Percentiles rank a stretch among this genome's conserved stretches.
Evolutionary conservation across 352 stramenopile species (phyloP).

Genomic region (Globisporangium paroecandrum): DNA sequence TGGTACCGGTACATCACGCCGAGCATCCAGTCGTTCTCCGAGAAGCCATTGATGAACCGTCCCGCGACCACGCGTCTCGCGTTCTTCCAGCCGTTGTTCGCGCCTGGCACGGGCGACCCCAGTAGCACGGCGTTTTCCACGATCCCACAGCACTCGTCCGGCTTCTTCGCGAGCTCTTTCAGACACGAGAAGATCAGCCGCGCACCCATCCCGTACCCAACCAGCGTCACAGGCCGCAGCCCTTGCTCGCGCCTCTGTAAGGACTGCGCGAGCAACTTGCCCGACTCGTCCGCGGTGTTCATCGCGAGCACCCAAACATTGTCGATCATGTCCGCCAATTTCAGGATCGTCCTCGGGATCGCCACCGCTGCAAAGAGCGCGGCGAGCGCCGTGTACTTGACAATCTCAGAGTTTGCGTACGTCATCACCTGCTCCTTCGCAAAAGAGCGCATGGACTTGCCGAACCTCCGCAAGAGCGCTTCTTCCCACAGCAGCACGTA

Average conservation of each 20-base stretch:
- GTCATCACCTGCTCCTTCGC: constrained; percentile 58
- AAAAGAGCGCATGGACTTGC: constrained; percentile 80
- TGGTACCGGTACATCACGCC: constrained; percentile 89
- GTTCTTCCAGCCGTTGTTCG: constrained; percentile 60
- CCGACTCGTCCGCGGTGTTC: constrained; percentile 66
- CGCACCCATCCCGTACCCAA: constrained; percentile 89
- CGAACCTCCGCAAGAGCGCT: constrained; percentile 62
- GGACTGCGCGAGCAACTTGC: constrained; percentile 71
- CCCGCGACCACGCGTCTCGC: constrained; percentile 74
- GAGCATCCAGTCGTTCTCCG: constrained; percentile 89
- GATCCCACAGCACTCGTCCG: constrained; percentile 63
- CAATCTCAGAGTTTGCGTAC: constrained; percentile 69
- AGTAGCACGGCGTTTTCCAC: constrained; percentile 89
- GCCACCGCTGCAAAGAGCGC: constrained; percentile 71
- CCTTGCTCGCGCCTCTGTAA: constrained; percentile 65
- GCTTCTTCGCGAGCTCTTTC: constrained; percentile 73
- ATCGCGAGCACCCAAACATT: constrained; percentile 84
- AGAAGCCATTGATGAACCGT: constrained; percentile 90
- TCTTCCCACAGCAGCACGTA: constrained; percentile 83
- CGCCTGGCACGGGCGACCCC: constrained; percentile 67
- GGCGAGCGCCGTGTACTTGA: constrained; percentile 74
- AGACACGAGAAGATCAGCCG: constrained; percentile 88
- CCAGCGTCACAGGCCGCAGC: constrained; percentile 81
- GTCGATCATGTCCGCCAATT: constrained; percentile 75
- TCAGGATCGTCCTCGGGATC: constrained; percentile 67